Evolutionary conservation across 2,329 filamentous ascomycete species (phyloP).

Genomic region (Fusarium mexicanum): DNA sequence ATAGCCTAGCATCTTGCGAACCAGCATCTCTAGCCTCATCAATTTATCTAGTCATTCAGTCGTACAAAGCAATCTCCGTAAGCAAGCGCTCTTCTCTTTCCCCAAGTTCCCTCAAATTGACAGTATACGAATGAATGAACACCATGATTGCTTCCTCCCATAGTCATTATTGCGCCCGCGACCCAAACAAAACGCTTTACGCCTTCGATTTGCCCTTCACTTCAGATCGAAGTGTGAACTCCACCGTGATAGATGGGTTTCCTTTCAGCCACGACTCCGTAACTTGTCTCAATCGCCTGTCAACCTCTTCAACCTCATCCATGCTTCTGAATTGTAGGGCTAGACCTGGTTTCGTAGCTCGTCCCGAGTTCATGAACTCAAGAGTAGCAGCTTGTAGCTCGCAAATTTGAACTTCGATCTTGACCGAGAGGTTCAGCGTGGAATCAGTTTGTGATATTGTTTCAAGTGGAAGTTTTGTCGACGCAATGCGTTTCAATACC

Average conservation of each 20-base stretch:
- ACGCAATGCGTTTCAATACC: constrained; percentile 33
- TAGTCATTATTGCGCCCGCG: constrained; percentile 1
- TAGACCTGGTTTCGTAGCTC: constrained; percentile 1
- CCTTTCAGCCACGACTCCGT: constrained; percentile 38
- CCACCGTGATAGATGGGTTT: constrained; percentile 25
- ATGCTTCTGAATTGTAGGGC: constrained; percentile 38
- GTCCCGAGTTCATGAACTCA: constrained; percentile 12
- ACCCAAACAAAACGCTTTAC: constrained; percentile 19
- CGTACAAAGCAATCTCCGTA: constrained; percentile 26
- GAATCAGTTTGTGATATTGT: constrained; percentile 29
- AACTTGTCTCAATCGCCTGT: constrained; percentile 30
- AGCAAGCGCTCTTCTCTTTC: background rate
- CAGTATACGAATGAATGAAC: background rate
- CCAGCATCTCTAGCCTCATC: constrained; percentile 1
- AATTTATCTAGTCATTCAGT: constrained; percentile 18
- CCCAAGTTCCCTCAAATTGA: background rate
- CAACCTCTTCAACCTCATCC: constrained; percentile 37
- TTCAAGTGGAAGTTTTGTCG: constrained; percentile 42
- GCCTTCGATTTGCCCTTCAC: constrained; percentile 42
- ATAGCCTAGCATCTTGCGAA: constrained; percentile 1
- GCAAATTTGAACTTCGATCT: constrained; percentile 1
- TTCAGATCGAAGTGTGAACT: constrained; percentile 39
- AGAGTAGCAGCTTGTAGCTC: constrained; percentile 14
- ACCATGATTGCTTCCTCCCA: constrained; percentile 2
- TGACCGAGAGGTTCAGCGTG: constrained; percentile 26